Evolutionary conservation across 1,284 basidiomycete genomes (phyloP).

Genomic region (Ceratobasidium theobromae): DNA sequence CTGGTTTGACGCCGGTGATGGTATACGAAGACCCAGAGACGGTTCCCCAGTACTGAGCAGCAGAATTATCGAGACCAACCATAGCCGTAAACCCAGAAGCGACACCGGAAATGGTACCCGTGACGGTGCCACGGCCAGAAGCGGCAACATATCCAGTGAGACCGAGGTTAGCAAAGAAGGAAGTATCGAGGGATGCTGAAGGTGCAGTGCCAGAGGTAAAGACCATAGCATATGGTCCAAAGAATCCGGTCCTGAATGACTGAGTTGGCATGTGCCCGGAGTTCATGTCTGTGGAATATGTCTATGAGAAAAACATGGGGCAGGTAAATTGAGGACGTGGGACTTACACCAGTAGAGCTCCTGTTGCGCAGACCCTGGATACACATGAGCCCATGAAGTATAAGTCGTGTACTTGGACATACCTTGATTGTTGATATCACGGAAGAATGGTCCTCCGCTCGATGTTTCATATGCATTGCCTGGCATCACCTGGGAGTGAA

Average conservation of each 20-base stretch:
- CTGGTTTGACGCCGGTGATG: conserved; percentile 53
- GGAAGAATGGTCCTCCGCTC: conserved; percentile 47
- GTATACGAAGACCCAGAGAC: conserved; percentile 49
- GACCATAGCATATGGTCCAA: conserved; percentile 36
- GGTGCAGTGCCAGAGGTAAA: conserved; percentile 30
- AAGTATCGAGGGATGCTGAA: conserved; percentile 44
- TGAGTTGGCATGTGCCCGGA: conserved; percentile 35
- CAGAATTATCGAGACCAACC: conserved; percentile 49
- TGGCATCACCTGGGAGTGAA: conserved; percentile 43
- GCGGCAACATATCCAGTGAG: conserved; percentile 50
- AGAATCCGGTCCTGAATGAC: conserved; percentile 31
- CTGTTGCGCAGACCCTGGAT: conserved; percentile 27
- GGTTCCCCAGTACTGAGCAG: conserved; percentile 50
- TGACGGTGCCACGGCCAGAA: conserved; percentile 50
- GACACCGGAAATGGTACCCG: conserved; percentile 50
- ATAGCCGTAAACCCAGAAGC: conserved; percentile 46
- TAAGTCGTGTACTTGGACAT: background rate
- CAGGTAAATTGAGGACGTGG: no score
- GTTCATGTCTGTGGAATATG: conserved; percentile 32
- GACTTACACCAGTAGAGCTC: conserved; percentile 36
- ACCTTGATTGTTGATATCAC: conserved; percentile 36
- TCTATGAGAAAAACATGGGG: background rate
- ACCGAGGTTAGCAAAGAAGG: conserved; percentile 50
- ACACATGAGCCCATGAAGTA: background rate
- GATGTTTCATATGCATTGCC: conserved; percentile 47